Conservation (phyloP, 805 yeast genomes). For the Schizosaccharomyces octosporus region DNA sequence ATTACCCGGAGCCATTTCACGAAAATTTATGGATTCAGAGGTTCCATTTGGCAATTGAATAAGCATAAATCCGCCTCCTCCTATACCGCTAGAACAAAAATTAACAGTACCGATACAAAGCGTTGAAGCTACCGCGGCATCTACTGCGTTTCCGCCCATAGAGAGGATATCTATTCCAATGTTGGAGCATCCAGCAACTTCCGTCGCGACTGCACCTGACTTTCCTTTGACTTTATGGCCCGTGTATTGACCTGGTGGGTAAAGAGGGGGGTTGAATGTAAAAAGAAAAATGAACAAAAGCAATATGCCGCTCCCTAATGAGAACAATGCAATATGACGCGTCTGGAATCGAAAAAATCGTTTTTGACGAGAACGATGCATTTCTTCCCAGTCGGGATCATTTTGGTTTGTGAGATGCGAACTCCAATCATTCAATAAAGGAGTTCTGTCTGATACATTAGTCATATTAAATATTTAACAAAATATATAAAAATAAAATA, state of each 20-base stretch:
- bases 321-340: not conserved
- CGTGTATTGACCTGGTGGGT: not conserved
- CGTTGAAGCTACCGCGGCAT: conserved; percentile 73
- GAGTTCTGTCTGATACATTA: not conserved
- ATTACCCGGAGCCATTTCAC: conserved; percentile 60
- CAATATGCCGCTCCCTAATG: not conserved
- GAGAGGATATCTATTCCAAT: conserved; percentile 33
- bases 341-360: not conserved
- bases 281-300: not conserved
- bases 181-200: conserved; percentile 35
- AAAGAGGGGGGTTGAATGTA: not conserved
- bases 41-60: conserved; percentile 20
- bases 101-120: conserved; percentile 68
- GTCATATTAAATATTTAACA: not conserved
- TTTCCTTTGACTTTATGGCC: not conserved
- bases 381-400: not conserved
- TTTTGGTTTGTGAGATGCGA: not conserved
- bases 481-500: no score
- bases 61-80: conserved; percentile 71
- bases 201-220: conserved; percentile 42
- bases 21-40: conserved; percentile 48
- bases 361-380: not conserved
- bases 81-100: conserved; percentile 68
- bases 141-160: conserved; percentile 66
- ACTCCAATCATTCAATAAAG: not conserved